A percentile compares a stretch with the other conserved stretches of the same genome.
phyloP scores from a whole-genome alignment of 768 basidiomycete genomes.

The Mrakia blollopis region DNA sequence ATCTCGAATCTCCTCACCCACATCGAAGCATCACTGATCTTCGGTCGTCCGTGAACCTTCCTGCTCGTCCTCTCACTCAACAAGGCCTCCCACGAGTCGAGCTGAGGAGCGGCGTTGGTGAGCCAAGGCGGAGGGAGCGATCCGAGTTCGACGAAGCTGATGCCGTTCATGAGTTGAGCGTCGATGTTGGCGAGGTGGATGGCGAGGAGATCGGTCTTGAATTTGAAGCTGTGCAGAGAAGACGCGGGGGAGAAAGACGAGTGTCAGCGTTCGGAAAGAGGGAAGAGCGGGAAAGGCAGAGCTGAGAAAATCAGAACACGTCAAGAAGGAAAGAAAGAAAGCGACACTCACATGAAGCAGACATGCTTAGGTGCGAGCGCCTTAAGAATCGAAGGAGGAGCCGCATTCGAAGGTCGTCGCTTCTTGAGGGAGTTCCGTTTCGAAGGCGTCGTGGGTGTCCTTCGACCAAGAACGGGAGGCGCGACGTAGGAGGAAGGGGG shows the following conservation, averaged over 20 bases:
- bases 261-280: background rate
- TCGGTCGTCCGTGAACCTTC: constrained; percentile 47
- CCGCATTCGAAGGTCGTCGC: constrained; percentile 11
- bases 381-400: background rate
- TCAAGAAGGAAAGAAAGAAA: background rate
- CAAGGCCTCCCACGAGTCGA: constrained; percentile 73
- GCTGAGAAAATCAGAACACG: background rate
- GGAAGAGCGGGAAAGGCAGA: background rate
- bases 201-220: constrained; percentile 58
- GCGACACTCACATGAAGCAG: constrained; percentile 27
- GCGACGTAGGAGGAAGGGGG: background rate
- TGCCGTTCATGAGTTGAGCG: constrained; percentile 72
- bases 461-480: background rate
- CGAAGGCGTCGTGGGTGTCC: background rate
- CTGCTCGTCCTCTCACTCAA: constrained; percentile 66
- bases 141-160: constrained; percentile 85
- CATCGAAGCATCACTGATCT: constrained; percentile 55
- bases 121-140: constrained; percentile 27
- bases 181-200: constrained; percentile 84
- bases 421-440: constrained; percentile 15
- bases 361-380: background rate
- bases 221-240: constrained; percentile 4
- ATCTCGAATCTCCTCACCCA: constrained; percentile 75
- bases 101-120: constrained; percentile 51
- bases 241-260: background rate